Base-by-base conservation (phyloP, 148 eudicot species). In the Amaranthus palmeri region DNA sequence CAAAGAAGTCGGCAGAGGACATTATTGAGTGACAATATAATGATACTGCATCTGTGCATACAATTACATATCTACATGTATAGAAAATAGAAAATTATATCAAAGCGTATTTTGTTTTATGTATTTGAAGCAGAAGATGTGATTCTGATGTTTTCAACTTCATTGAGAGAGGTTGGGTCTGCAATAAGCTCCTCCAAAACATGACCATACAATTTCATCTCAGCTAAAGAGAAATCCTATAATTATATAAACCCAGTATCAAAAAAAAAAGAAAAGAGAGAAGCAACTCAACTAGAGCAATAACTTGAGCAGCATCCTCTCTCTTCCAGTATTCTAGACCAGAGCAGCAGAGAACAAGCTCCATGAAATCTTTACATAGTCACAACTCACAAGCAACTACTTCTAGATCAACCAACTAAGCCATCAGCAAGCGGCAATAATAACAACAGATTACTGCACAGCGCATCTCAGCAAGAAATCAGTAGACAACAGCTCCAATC, bases 301-400 rank as follows among this genome's bases (percentile, higher is more conserved):
- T 76, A 65, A 86, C 97, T 71, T 80, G 80, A 72, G 97, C 97
- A 68, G 93, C 96, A 79, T 92, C 97, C 79, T 85, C 79, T 78
- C 97, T 90, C 80, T 75, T 80, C 96, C 93, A 90, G 74, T 80
- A 81, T 71, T 92, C 97, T 68, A 81, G 79, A n/a, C n/a, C n/a
- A n/a, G n/a, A n/a, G n/a, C n/a, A n/a, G n/a, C n/a, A n/a, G n/a
- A n/a, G n/a, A n/a, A n/a, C n/a, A n/a, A n/a, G n/a, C n/a, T n/a
- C n/a, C n/a, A n/a, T n/a, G n/a, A n/a, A n/a, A n/a, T n/a, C n/a
- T n/a, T n/a, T n/a, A n/a, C n/a, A n/a, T n/a, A n/a, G n/a, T n/a
- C n/a, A n/a, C n/a, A n/a, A n/a, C n/a, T n/a, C n/a, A n/a, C n/a
- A n/a, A n/a, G n/a, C n/a, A n/a, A n/a, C n/a, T n/a, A n/a, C n/a